Conservation (phyloP, 371 early-diverging fungal genomes). For the Mortierella sp. region DNA sequence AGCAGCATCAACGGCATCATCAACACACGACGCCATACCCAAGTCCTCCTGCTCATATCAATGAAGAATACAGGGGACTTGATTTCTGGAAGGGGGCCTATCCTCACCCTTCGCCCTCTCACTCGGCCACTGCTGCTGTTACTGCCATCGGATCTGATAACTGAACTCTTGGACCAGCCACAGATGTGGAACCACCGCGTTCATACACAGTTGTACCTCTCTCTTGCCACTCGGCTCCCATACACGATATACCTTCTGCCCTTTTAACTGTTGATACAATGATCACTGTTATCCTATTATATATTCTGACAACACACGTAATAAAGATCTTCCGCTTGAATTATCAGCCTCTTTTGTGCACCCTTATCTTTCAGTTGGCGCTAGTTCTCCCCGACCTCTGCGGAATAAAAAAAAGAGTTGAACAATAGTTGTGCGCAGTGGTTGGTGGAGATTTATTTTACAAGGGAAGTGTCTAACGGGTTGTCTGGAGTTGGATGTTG, state of each 20-base stretch:
- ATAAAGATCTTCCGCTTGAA: neutral
- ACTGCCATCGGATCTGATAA: neutral
- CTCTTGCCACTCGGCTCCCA: neutral
- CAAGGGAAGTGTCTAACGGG: slow-evolving; percentile 14
- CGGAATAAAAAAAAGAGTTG: neutral
- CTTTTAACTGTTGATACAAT: neutral
- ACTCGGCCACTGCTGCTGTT: neutral
- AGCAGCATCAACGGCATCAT: neutral
- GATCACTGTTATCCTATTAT: neutral
- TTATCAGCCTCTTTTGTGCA: neutral
- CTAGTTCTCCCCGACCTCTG: neutral
- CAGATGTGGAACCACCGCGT: neutral
- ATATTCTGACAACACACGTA: neutral
- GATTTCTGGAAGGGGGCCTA: slow-evolving; percentile 11
- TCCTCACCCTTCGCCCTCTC: neutral
- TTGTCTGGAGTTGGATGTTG: neutral
- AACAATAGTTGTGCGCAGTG: neutral
- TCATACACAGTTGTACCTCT: neutral
- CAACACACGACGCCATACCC: slow-evolving; percentile 1
- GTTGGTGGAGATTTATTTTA: neutral
- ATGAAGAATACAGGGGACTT: neutral
- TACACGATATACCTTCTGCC: neutral
- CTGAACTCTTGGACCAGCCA: neutral
- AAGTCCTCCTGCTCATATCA: neutral
- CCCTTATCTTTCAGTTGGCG: neutral